A percentile compares a stretch with the other conserved stretches of the same genome.
These are phyloP conservation scores for Candida loeiensis DNA, from an alignment of 805 yeast genomes.

Conservation along the genomic window DNA sequence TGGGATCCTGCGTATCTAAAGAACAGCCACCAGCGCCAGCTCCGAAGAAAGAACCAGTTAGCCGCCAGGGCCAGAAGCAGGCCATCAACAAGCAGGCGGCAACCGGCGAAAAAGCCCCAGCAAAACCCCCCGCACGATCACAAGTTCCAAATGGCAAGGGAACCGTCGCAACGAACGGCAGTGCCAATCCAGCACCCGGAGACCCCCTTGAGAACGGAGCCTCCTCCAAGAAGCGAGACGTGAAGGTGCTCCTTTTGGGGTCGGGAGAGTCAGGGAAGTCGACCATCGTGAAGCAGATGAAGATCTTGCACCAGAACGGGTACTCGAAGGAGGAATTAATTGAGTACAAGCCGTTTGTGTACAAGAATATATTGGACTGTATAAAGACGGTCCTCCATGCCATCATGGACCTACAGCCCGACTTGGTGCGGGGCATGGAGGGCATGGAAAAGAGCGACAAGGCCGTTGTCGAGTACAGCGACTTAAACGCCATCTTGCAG, in stretches of 20 bases:
- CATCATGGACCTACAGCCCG: conserved; percentile 48
- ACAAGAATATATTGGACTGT: conserved; percentile 72
- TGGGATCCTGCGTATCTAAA: conserved; percentile 16
- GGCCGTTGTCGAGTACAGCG: conserved; percentile 26
- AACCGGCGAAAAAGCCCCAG: neutral
- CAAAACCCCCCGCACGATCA: neutral
- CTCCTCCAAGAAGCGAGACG: conserved; percentile 34
- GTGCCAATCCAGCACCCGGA: conserved; percentile 2
- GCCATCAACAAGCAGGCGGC: conserved; percentile 9
- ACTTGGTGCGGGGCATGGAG: conserved; percentile 22
- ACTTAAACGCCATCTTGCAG: conserved; percentile 42
- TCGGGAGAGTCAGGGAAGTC: conserved; percentile 88
- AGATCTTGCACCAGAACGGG: conserved; percentile 70
- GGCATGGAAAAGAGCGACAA: neutral
- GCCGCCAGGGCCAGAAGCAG: conserved; percentile 16
- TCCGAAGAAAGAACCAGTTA: no score
- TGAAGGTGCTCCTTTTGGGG: conserved; percentile 75
- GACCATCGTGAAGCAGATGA: conserved; percentile 78
- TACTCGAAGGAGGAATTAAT: conserved; percentile 65
- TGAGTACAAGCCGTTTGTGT: conserved; percentile 77
- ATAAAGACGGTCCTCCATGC: conserved; percentile 70
- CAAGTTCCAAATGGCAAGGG: conserved; percentile 3
- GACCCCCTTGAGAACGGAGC: conserved; percentile 1
- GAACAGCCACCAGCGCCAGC: conserved; percentile 7
- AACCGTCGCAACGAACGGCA: neutral